Evolutionary conservation across 768 basidiomycete genomes (phyloP).

Genomic region (Gymnopilus dilepis): DNA sequence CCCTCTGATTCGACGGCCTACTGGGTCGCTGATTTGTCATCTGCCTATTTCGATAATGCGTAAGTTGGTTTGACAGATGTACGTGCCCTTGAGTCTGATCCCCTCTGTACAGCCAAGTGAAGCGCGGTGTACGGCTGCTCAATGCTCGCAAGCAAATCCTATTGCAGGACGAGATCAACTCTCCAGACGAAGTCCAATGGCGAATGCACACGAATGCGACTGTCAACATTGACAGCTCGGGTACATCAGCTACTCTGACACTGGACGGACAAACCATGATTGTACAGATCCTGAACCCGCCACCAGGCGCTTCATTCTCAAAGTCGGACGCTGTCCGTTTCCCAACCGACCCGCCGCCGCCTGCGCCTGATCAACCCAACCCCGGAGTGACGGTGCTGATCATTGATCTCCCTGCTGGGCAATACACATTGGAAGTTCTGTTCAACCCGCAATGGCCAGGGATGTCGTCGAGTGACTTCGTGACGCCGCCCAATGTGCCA

Average conservation of each 20-base stretch:
- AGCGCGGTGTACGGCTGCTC: slow-evolving; percentile 83
- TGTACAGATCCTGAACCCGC: slow-evolving; percentile 71
- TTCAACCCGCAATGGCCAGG: slow-evolving; percentile 94
- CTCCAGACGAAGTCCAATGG: slow-evolving; percentile 73
- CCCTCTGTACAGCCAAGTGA: slow-evolving; percentile 58
- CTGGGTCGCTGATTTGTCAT: slow-evolving; percentile 78
- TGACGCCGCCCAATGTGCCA: slow-evolving; percentile 73
- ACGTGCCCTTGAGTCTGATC: slow-evolving; percentile 2
- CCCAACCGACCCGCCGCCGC: slow-evolving; percentile 62
- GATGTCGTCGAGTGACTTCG: slow-evolving; percentile 59
- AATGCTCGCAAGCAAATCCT: slow-evolving; percentile 89
- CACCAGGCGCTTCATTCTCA: slow-evolving; percentile 68
- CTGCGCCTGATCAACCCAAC: slow-evolving; percentile 74
- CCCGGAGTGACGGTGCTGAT: slow-evolving; percentile 79
- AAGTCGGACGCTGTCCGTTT: slow-evolving; percentile 60
- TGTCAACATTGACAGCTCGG: slow-evolving; percentile 46
- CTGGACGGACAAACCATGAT: slow-evolving; percentile 72
- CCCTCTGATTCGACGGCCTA: slow-evolving; percentile 76
- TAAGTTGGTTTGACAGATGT: slow-evolving; percentile 42
- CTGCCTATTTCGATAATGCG: slow-evolving; percentile 78
- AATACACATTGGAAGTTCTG: slow-evolving; percentile 80
- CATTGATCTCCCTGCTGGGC: slow-evolving; percentile 73
- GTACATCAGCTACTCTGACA: slow-evolving; percentile 74
- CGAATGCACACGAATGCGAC: slow-evolving; percentile 97
- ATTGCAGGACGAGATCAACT: slow-evolving; percentile 88